These are phyloP conservation scores for Haberlea rhodopensis DNA, from an alignment of 257 asterid species.

Conservation along the genomic window DNA sequence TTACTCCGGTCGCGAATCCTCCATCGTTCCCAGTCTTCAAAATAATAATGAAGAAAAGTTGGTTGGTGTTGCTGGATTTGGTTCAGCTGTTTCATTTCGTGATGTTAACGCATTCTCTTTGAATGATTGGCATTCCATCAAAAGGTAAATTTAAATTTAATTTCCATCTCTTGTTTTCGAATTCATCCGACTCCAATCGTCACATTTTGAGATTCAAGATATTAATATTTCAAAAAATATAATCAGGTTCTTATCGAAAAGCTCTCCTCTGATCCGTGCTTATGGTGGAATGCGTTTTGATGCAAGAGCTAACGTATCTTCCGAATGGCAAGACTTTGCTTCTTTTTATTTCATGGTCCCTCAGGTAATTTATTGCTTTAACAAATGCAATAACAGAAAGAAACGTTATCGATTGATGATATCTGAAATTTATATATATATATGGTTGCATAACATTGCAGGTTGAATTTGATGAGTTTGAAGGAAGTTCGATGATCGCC, in stretches of 20 bases:
- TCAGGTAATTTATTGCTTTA: slow-evolving; percentile 42
- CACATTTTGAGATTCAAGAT: no score
- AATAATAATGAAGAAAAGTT: slow-evolving; percentile 33
- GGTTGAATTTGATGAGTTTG: slow-evolving; percentile 90
- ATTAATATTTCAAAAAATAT: no score
- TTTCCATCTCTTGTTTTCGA: no score
- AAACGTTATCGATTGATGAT: background rate
- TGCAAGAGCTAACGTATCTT: slow-evolving; percentile 48
- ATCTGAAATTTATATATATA: background rate
- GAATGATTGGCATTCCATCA: slow-evolving; percentile 76
- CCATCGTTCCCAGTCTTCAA: slow-evolving; percentile 23
- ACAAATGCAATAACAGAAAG: no score
- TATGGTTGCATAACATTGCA: slow-evolving; percentile 44
- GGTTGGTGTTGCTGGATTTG: slow-evolving; percentile 85
- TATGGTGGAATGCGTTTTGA: slow-evolving; percentile 94
- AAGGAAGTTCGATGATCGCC: slow-evolving; percentile 86
- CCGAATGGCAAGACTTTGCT: slow-evolving; percentile 89
- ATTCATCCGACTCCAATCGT: background rate
- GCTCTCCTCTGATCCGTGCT: slow-evolving; percentile 85
- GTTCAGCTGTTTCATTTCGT: slow-evolving; percentile 88
- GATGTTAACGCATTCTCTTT: slow-evolving; percentile 61
- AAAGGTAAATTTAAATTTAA: slow-evolving; percentile 47
- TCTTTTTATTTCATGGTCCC: slow-evolving; percentile 94
- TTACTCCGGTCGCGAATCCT: slow-evolving; percentile 75
- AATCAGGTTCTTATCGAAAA: slow-evolving; percentile 82